Evolutionary conservation across 371 early-diverging fungal species (phyloP), one percentile per base, ranked within the genome.

Genomic region (Mortierella sp.): DNA sequence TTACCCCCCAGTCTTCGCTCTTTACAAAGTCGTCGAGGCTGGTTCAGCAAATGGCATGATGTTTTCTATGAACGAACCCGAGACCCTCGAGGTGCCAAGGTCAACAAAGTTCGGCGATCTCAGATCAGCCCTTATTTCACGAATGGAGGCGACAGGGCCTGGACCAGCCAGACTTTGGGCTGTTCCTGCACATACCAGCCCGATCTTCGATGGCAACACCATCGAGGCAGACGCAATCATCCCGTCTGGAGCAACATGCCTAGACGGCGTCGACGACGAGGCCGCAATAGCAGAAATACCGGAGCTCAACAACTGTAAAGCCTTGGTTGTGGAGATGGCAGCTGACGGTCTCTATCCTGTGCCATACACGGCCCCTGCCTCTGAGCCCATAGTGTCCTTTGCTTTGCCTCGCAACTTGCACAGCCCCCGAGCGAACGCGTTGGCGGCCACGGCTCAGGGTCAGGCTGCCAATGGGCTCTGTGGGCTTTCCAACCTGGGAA

Each of bases 401-500:
- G 28, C 51, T 1, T 43, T 43, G 51, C 56, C 60, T n/a, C 61
- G 58, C 24, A 56, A 43, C n/a, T 24, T 48, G 9, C 51, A 50
- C 8, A 43, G 23, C 31, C 15, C 59, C 19, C 60, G 65, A 1
- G n/a, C 69, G 4, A 44, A 51, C 24, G 51, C 43, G 17, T 27
- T 51, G 21, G 24, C 60, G 12, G 26, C 56, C 34, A n/a, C 60
- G 12, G 26, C 56, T 42, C 62, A 37, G 21, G 56, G 56, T 15
- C 49, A 30, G 23, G 19, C 72, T 14, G 72, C 57, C 4, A 47
- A 73, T 41, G 92, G 90, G 7, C 73, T 85, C 2, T 84, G 80
- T 19, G 95, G 95, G 6, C 82, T 94, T 31, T 67, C 64, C 26
- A 95, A 95, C 64, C 80, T 94, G 23, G 95, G 95, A 49, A 95